Percentiles rank a stretch among this genome's conserved stretches.
Conservation (phyloP, 768 basidiomycete species). For the Tremella yokohamensis region DNA sequence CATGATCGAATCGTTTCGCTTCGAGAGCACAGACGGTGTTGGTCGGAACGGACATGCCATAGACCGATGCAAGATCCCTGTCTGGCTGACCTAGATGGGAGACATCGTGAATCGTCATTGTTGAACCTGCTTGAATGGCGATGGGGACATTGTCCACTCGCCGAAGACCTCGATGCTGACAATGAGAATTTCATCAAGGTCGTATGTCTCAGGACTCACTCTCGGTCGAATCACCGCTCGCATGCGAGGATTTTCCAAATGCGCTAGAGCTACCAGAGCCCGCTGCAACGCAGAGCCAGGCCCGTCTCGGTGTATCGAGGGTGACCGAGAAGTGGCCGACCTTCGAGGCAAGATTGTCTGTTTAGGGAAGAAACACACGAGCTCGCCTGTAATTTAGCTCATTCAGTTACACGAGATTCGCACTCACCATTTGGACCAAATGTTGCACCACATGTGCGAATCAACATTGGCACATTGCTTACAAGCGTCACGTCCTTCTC, state of each 20-base stretch:
- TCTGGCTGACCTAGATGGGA: slow-evolving; percentile 22
- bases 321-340: slow-evolving; percentile 37
- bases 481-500: slow-evolving; percentile 26
- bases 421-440: slow-evolving; percentile 83
- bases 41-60: slow-evolving; percentile 21
- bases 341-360: slow-evolving; percentile 34
- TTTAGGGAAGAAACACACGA: slow-evolving; percentile 73
- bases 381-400: slow-evolving; percentile 60
- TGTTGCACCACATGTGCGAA: slow-evolving; percentile 74
- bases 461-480: slow-evolving; percentile 69
- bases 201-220: not conserved
- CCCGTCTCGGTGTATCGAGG: slow-evolving; percentile 24
- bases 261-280: slow-evolving; percentile 43
- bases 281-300: slow-evolving; percentile 32
- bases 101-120: slow-evolving; percentile 34
- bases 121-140: slow-evolving; percentile 38
- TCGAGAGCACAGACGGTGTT: slow-evolving; percentile 32
- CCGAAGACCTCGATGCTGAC: slow-evolving; percentile 17
- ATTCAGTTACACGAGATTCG: not conserved
- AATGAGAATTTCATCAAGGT: not conserved
- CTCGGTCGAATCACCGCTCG: slow-evolving; percentile 14
- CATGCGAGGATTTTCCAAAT: slow-evolving; percentile 32
- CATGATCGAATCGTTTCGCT: slow-evolving; percentile 36
- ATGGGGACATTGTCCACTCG: slow-evolving; percentile 17
- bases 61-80: slow-evolving; percentile 25